phyloP scores from a whole-genome alignment of 129 eudicot genomes.

The Logfia minima region DNA sequence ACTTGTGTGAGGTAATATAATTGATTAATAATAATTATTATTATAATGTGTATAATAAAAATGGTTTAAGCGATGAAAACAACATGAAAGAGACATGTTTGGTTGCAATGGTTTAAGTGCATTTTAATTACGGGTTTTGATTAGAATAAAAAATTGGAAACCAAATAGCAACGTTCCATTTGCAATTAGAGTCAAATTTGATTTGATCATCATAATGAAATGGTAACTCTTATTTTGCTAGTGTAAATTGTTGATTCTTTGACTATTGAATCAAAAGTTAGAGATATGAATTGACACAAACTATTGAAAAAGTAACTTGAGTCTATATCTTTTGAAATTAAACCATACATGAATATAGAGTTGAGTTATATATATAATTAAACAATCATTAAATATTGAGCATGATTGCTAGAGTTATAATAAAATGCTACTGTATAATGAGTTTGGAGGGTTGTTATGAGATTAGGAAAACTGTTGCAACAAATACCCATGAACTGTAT shows the following conservation, averaged over 20 bases:
- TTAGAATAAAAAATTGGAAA: background rate
- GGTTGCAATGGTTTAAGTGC: background rate
- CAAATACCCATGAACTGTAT: no score
- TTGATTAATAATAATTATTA: no score
- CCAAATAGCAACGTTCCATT: background rate
- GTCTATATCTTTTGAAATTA: no score
- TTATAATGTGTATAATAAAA: background rate
- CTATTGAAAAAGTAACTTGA: background rate
- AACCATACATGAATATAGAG: background rate
- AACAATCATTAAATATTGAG: no score
- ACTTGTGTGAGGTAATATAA: background rate
- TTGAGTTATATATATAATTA: no score
- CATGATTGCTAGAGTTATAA: no score
- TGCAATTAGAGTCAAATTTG: background rate
- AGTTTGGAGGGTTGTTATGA: no score
- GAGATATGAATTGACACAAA: background rate
- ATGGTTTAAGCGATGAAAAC: background rate
- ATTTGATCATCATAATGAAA: background rate
- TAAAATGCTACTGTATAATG: no score
- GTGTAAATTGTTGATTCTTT: background rate
- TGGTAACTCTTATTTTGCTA: background rate
- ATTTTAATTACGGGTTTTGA: background rate
- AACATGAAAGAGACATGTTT: slow-evolving; percentile 4
- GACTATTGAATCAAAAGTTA: background rate
- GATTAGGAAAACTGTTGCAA: no score